Evolutionary conservation across 139 green algal species (phyloP), one percentile per base, ranked within the genome.

Genomic region (Monoraphidium neglectum): DNA sequence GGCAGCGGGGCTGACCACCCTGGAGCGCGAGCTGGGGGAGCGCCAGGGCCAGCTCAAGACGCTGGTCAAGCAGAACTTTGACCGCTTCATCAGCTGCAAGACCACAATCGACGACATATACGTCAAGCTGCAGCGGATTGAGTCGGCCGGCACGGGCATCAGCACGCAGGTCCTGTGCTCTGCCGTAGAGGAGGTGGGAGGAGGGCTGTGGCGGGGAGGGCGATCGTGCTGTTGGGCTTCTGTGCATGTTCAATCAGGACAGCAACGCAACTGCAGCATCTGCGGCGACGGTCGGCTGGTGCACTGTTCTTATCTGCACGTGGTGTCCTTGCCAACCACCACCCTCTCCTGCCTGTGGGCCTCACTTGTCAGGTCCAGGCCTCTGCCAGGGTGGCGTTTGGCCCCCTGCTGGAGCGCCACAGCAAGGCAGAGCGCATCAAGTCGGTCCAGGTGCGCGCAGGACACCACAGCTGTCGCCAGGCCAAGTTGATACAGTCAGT

Each of bases 1-100:
- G 62, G 49, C 83, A 26, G 33, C 24, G 4, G 92, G 92, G 3
- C 51, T 74, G 28, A 32, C 65, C 12, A 70, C 72, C 32, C 73
- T 96, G 53, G 76, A 85, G 18, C 64, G 70, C 56, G 87, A 92
- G 62, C 73, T 95, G 26, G 76, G 62, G 3, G 83, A 90, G 76
- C 83, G 93, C 56, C 89, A 85, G 12, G 87, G 81, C 26, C 87
- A 94, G 78, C 78, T 96, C 4, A 91, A 94, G 75, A 49, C 80
- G 38, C 77, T 96, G 71, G 92, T 94, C 24, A 96, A 96, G 68
- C 86, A 96, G 62, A 97, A 97, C 80, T 97, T 97, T 80, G 93
- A 96, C 64, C 87, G 90, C 49, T 97, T 96, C 77, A 93, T 96
- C 77, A 86, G 71, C 76, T 94, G 87, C 88, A 97, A 97, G 74